These are phyloP conservation scores for Monilinia polystroma DNA, from an alignment of 2,329 filamentous ascomycete genomes.

Conservation along the genomic window DNA sequence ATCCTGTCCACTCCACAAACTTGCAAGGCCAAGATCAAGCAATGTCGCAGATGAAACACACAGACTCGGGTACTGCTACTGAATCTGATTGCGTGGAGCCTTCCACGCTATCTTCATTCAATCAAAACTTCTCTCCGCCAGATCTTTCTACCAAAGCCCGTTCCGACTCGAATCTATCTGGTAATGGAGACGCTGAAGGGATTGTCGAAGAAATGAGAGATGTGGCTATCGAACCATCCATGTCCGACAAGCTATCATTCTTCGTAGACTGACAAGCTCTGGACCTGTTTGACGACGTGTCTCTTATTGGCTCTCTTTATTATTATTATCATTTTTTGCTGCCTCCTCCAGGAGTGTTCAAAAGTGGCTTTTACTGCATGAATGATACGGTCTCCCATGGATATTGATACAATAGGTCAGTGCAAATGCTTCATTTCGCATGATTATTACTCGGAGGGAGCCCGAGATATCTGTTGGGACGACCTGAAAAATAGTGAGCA, in stretches of 20 bases:
- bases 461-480: neutral
- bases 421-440: neutral
- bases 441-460: too few relatives aligned
- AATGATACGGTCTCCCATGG: neutral
- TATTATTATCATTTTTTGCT: neutral
- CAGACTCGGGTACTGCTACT: neutral
- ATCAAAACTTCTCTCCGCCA: neutral
- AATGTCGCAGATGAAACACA: neutral
- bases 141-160: neutral
- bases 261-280: constrained; percentile 3
- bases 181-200: constrained; percentile 9
- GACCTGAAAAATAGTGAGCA: neutral
- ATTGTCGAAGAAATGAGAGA: neutral
- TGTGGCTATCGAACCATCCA: neutral
- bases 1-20: neutral
- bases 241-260: constrained; percentile 6
- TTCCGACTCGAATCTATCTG: neutral
- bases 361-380: neutral
- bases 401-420: neutral
- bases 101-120: neutral
- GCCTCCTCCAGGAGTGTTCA: neutral
- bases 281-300: neutral
- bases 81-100: neutral
- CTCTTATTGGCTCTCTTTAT: neutral
- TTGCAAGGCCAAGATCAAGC: neutral